Evolutionary conservation across 202 grass and related monocot species (phyloP).

Genomic region (Schoenoplectus tabernaemontani): DNA sequence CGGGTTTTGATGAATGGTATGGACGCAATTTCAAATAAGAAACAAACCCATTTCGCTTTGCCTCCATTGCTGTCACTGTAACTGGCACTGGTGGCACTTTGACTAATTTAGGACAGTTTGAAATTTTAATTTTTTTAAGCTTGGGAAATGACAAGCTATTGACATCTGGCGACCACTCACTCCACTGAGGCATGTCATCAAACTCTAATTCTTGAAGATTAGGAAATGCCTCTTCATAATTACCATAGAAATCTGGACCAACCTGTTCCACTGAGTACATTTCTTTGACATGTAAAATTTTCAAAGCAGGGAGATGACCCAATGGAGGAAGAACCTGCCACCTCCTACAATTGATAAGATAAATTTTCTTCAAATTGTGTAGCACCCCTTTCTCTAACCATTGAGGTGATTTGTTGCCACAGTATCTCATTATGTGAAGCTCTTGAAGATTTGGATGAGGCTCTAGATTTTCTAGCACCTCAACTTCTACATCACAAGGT

Average conservation of each 20-base stretch:
- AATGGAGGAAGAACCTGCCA: constrained; percentile 40
- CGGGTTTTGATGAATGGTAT: constrained; percentile 11
- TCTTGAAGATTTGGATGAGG: constrained; percentile 29
- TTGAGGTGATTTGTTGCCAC: constrained; percentile 26
- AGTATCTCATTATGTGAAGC: constrained; percentile 40
- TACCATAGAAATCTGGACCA: constrained; percentile 37
- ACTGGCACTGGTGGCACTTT: constrained; percentile 23
- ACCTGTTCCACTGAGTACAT: constrained; percentile 25
- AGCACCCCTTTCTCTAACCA: constrained; percentile 26
- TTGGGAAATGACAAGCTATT: constrained; percentile 28
- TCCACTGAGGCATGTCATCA: constrained; percentile 29
- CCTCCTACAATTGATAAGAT: constrained; percentile 44
- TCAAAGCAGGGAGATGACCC: constrained; percentile 36
- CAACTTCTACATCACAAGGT: constrained; percentile 10
- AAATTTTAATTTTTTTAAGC: constrained; percentile 35
- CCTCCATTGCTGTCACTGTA: constrained; percentile 30
- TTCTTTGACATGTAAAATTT: constrained; percentile 23
- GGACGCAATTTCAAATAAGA: constrained; percentile 26
- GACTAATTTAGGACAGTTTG: constrained; percentile 32
- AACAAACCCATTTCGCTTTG: background rate
- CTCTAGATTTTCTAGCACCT: constrained; percentile 20
- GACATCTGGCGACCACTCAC: background rate
- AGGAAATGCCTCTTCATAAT: constrained; percentile 25
- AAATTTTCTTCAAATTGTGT: constrained; percentile 28
- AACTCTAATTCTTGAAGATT: constrained; percentile 35